Base-by-base conservation (phyloP, 768 basidiomycete species). In the Stropharia rugosoannulata region DNA sequence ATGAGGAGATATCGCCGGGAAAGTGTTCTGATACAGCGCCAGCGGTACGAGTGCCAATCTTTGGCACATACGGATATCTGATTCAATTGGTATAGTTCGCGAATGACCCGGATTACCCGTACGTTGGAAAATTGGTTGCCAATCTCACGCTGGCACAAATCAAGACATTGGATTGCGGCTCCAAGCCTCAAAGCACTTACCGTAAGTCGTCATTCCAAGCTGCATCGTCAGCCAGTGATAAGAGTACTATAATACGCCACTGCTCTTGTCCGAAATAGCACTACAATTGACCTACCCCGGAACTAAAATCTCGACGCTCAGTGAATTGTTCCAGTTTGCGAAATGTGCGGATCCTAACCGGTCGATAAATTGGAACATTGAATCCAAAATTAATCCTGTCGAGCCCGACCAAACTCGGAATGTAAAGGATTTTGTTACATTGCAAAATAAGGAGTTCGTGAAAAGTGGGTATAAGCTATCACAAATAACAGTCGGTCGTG, bases 81-180 rank as follows among this genome's bases (percentile, higher is more conserved):
- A 37, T 18, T 37, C 15, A 38, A 8, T 22, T 37, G 16, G 1
- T 4, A 49, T 64, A 89, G 87, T 74, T 76, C 54, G 70, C 74
- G 9, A 69, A 71, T 37, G 88, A 90, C 65, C 82, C 84, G 1
- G 72, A 72, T 39, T 90, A 80, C 65, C 88, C 88, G 11, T 90
- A 90, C 64, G 86, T 89, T n/a, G 88, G 86, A 50, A 88, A 89
- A 69, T 80, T 76, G 56, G 77, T 91, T 51, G 85, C 83, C n/a
- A 86, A 90, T 66, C 77, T 92, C 40, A 93, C 91, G 0, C 69
- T 92, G 40, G 83, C 88, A 6, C 90, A 93, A 70, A 70, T 93
- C 56, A 86, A 86, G 70, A 92, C 87, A 4, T 68, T 93, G 42
- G 89, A 93, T 66, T 93, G 91, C 61, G 90, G 90, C 39, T 89